These are phyloP conservation scores for Tephrocybe sp. DNA, from an alignment of 768 basidiomycete genomes.

Conservation along the genomic window DNA sequence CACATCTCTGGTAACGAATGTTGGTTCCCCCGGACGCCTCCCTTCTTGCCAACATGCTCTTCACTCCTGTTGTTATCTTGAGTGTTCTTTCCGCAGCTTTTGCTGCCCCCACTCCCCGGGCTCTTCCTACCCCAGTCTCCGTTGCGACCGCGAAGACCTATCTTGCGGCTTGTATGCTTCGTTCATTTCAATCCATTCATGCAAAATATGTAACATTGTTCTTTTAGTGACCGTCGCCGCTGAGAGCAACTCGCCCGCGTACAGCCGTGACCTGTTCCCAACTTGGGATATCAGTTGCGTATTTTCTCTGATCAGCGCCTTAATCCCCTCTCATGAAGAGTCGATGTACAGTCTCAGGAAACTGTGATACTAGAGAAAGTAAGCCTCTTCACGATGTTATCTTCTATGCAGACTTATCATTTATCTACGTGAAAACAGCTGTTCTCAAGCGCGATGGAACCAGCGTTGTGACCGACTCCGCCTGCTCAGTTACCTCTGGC, in stretches of 20 bases:
- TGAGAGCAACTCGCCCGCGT: conserved; percentile 32
- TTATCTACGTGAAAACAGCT: conserved; percentile 21
- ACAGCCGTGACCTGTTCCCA: conserved; percentile 39
- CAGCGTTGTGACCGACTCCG: conserved; percentile 36
- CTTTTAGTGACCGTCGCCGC: conserved; percentile 30
- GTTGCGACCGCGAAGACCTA: conserved; percentile 33
- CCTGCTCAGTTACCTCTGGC: conserved; percentile 45
- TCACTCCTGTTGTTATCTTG: conserved; percentile 14
- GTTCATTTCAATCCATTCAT: neutral
- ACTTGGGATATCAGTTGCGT: conserved; percentile 48
- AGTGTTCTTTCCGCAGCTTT: conserved; percentile 14
- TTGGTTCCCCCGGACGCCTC: neutral
- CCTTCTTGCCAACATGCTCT: conserved; percentile 9
- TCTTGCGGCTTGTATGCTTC: conserved; percentile 27
- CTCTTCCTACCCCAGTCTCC: conserved; percentile 31
- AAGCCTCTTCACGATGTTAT: conserved; percentile 11
- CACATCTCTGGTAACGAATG: neutral
- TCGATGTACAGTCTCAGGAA: conserved; percentile 42
- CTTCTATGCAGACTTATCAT: neutral
- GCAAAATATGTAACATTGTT: neutral
- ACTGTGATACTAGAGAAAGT: conserved; percentile 54
- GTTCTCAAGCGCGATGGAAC: conserved; percentile 45
- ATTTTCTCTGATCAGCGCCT: neutral
- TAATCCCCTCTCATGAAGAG: neutral
- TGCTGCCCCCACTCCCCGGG: conserved; percentile 19